phyloP scores from a whole-genome alignment of 805 yeast species.

The Debaryomyces prosopidis region DNA sequence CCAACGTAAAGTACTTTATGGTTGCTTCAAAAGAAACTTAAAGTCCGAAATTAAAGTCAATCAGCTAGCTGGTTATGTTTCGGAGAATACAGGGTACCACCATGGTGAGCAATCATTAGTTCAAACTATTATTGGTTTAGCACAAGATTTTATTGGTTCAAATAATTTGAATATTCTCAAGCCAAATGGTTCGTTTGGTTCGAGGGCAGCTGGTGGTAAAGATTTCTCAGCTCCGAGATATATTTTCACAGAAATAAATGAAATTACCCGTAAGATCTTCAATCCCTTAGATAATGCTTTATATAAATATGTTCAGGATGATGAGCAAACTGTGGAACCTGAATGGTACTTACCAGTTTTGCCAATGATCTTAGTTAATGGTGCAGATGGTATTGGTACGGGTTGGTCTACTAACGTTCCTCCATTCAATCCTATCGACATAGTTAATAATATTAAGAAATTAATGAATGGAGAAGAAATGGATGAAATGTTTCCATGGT shows the following conservation, averaged over 20 bases:
- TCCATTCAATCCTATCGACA: constrained; percentile 81
- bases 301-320: constrained; percentile 81
- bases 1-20: constrained; percentile 89
- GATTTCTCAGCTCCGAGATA: constrained; percentile 99
- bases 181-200: constrained; percentile 96
- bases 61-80: constrained; percentile 84
- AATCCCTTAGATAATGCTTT: constrained; percentile 79
- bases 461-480: constrained; percentile 72
- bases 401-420: constrained; percentile 98
- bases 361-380: constrained; percentile 94
- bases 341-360: constrained; percentile 93
- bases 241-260: constrained; percentile 81
- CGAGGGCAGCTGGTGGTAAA: constrained; percentile 95
- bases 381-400: constrained; percentile 97
- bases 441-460: constrained; percentile 70
- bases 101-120: constrained; percentile 90
- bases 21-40: constrained; percentile 80
- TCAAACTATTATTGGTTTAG: constrained; percentile 90
- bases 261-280: constrained; percentile 74
- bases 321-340: constrained; percentile 92
- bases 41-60: constrained; percentile 82
- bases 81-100: constrained; percentile 89
- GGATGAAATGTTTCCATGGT: constrained; percentile 88
- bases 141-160: constrained; percentile 92
- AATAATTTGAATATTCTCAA: constrained; percentile 81